These are phyloP conservation scores for Epichloe typhina DNA, from an alignment of 2,329 filamentous ascomycete genomes.

Conservation along the genomic window DNA sequence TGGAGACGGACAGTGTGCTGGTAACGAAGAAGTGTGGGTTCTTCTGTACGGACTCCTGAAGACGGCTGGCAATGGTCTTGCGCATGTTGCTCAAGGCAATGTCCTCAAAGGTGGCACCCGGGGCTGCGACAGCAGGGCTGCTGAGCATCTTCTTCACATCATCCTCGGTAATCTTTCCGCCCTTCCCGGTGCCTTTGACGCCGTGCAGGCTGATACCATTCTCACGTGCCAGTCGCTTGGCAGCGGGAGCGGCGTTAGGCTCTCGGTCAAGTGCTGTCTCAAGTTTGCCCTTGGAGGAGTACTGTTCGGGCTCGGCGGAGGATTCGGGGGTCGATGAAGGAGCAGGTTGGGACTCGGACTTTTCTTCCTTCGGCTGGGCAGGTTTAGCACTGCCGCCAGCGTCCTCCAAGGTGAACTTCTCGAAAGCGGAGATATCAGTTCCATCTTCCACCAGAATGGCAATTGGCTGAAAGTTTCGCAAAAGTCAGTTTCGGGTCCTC, in stretches of 20 bases:
- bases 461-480: slow-evolving; percentile 55
- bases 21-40: slow-evolving; percentile 99
- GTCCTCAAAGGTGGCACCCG: slow-evolving; percentile 66
- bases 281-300: slow-evolving; percentile 62
- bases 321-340: slow-evolving; percentile 33
- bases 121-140: slow-evolving; percentile 36
- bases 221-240: slow-evolving; percentile 73
- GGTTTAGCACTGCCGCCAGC: slow-evolving; percentile 68
- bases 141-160: slow-evolving; percentile 82
- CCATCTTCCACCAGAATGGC: slow-evolving; percentile 90
- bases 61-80: slow-evolving; percentile 89
- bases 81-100: slow-evolving; percentile 82
- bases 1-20: slow-evolving; percentile 77
- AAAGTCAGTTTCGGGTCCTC: slow-evolving; percentile 6
- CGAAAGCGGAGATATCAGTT: slow-evolving; percentile 75
- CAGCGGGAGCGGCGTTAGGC: slow-evolving; percentile 57
- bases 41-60: slow-evolving; percentile 75
- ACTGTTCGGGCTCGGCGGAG: slow-evolving; percentile 50
- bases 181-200: slow-evolving; percentile 77
- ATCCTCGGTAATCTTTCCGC: slow-evolving; percentile 78
- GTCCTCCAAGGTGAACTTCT: slow-evolving; percentile 76
- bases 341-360: slow-evolving; percentile 46
- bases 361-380: slow-evolving; percentile 52
- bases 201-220: slow-evolving; percentile 63
- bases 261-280: slow-evolving; percentile 76